Evolutionary conservation across 2,329 filamentous ascomycete species (phyloP).

Genomic region (Parasarocladium wereldwijsianum): DNA sequence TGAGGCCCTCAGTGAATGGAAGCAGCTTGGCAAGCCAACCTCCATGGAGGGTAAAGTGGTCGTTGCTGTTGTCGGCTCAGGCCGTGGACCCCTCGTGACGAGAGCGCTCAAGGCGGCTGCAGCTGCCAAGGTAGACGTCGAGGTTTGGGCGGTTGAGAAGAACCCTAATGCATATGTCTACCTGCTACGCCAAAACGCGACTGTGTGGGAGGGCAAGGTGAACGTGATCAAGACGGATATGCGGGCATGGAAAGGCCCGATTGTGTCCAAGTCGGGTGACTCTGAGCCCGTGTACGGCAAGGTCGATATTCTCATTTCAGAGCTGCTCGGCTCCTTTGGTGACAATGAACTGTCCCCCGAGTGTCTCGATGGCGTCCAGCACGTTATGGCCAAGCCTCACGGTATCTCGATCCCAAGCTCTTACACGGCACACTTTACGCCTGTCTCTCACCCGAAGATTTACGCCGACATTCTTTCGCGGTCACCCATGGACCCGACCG

Average conservation of each 20-base stretch:
- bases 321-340: slow-evolving; percentile 86
- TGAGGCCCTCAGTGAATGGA: slow-evolving; percentile 71
- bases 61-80: slow-evolving; percentile 84
- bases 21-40: slow-evolving; percentile 53
- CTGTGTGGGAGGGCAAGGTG: slow-evolving; percentile 66
- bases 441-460: slow-evolving; percentile 75
- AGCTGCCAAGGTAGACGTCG: slow-evolving; percentile 60
- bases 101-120: slow-evolving; percentile 70
- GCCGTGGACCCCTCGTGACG: slow-evolving; percentile 81
- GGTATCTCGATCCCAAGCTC: slow-evolving; percentile 89
- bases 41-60: slow-evolving; percentile 59
- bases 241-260: slow-evolving; percentile 84
- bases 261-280: slow-evolving; percentile 27
- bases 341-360: slow-evolving; percentile 97
- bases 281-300: slow-evolving; percentile 39
- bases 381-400: slow-evolving; percentile 61
- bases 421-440: slow-evolving; percentile 89
- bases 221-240: slow-evolving; percentile 93
- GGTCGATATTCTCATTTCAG: slow-evolving; percentile 87
- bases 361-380: slow-evolving; percentile 89
- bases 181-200: slow-evolving; percentile 71
- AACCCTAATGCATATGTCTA: slow-evolving; percentile 96
- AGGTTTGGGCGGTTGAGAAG: slow-evolving; percentile 91
- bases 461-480: slow-evolving; percentile 65
- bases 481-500: slow-evolving; percentile 44